Conservation (phyloP, 768 basidiomycete genomes). For the Russula compacta region DNA sequence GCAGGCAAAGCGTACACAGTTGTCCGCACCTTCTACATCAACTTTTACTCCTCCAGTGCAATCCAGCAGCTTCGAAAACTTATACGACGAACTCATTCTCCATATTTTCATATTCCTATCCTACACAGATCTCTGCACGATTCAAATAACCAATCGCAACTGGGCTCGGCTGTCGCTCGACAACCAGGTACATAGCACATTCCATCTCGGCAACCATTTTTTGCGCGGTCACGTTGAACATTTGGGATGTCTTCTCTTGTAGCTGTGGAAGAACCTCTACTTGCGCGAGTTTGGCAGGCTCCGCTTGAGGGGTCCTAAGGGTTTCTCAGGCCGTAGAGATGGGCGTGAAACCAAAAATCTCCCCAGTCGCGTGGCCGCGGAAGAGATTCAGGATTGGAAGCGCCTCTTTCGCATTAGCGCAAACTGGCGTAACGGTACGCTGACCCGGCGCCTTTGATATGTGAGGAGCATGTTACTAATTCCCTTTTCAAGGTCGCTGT, state of each 20-base stretch:
- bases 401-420: conserved; percentile 81
- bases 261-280: conserved; percentile 66
- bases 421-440: conserved; percentile 71
- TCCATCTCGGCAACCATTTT: conserved; percentile 17
- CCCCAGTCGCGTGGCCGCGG: conserved; percentile 38
- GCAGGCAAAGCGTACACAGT: conserved; percentile 41
- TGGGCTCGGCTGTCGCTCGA: conserved; percentile 62
- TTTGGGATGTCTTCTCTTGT: conserved; percentile 12
- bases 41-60: conserved; percentile 21
- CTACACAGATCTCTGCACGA: conserved; percentile 55
- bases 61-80: conserved; percentile 34
- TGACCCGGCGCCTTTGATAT: conserved; percentile 5
- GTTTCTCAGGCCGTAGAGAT: conserved; percentile 47
- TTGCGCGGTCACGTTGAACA: conserved; percentile 15
- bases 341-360: conserved; percentile 51
- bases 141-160: conserved; percentile 52
- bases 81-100: conserved; percentile 72
- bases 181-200: conserved; percentile 43
- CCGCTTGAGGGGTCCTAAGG: conserved; percentile 58
- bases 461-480: not conserved
- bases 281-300: conserved; percentile 54
- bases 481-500: conserved; percentile 50
- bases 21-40: not conserved
- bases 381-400: conserved; percentile 58
- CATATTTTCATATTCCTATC: conserved; percentile 65